Base-by-base conservation (phyloP, 2,329 filamentous ascomycete genomes). In the Claviceps pazoutovae region DNA sequence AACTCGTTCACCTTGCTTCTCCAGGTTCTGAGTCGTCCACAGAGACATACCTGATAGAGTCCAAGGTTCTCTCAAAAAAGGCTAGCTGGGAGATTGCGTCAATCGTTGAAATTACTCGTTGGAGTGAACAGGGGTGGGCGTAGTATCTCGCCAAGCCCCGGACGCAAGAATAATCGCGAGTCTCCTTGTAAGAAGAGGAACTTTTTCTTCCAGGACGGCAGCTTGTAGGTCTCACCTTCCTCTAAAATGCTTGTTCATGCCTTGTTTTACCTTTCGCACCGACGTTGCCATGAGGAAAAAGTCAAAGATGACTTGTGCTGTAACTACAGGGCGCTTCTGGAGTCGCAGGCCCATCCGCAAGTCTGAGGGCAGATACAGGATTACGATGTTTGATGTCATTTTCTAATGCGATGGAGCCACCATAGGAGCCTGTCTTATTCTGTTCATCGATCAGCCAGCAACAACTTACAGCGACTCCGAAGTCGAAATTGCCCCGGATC, bases 381-480 rank as follows among this genome's bases (percentile, higher is more conserved):
- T 49, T 46, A 3, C 57, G 56, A 48, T 56, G 55, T 4, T 46
- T 50, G n/a, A 62, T 49, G 47, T 58, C 59, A 41, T 61, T 61
- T 13, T 54, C 54, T 11, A 60, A 39, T 1, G 58, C 56, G 11
- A 62, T 19, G 21, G 54, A 56, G 11, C 57, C 60, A 8, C 59
- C 59, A 34, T 61, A 62, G 2, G 59, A 61, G 13, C 56, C 57
- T 14, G 57, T 56, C 56, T 58, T 23, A 42, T 48, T 36, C 59
- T 61, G 44, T 23, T 16, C n/a, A 7, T 36, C 9, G 17, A 34
- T 45, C 41, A 50, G 48, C 41, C 19, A 45, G 30, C 8, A 19
- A 50, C 8, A 36, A 42, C 23, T 6, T n/a, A 8, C 43, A 49
- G 36, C 37, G 16, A 26, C 14, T 30, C 3, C 14, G 23, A 30